phyloP scores from a whole-genome alignment of 257 asterid species.

The Nicotiana undulata region DNA sequence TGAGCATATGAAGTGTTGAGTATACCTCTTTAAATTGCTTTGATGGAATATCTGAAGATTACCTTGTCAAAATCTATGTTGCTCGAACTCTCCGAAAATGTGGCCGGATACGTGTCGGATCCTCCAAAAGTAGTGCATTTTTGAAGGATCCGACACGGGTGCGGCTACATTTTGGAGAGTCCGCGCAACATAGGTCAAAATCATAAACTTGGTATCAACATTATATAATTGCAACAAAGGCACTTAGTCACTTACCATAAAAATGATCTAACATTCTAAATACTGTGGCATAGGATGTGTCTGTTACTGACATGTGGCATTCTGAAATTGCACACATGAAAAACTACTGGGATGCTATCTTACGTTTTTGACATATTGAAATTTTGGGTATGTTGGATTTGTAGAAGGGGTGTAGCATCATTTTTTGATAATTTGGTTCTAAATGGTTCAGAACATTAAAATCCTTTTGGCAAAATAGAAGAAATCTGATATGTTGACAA shows the following conservation, averaged over 20 bases:
- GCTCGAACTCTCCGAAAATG: too few relatives aligned
- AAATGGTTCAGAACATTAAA: neutral
- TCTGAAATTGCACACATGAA: neutral
- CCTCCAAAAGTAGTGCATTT: too few relatives aligned
- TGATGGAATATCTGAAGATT: neutral
- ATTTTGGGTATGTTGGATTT: neutral
- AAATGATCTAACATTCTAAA: neutral
- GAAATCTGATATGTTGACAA: neutral
- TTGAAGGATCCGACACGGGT: too few relatives aligned
- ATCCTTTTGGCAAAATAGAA: neutral
- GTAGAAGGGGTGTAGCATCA: neutral
- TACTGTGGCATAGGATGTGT: neutral
- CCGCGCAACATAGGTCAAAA: too few relatives aligned
- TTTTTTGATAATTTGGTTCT: neutral
- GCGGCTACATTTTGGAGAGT: too few relatives aligned
- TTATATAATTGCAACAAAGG: neutral
- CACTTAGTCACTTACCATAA: neutral
- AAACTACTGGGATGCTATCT: neutral
- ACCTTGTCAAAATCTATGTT: neutral
- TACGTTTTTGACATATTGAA: neutral
- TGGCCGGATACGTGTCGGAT: too few relatives aligned
- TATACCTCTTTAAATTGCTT: neutral
- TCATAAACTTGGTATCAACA: neutral
- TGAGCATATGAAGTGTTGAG: neutral
- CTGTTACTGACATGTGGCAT: too few relatives aligned